Conservation (phyloP, 306 rosid genomes). For the Lagenaria siceraria region DNA sequence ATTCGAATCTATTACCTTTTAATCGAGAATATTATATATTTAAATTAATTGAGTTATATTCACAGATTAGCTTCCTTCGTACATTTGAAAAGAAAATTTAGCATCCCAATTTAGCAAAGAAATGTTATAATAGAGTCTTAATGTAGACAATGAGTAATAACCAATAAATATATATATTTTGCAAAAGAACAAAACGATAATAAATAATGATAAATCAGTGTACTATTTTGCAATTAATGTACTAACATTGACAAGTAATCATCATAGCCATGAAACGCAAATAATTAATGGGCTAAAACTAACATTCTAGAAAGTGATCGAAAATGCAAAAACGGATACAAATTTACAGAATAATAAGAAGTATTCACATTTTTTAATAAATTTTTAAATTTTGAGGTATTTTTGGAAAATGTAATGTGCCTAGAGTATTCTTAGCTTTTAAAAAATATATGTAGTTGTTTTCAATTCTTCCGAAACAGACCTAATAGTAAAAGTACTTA, state of each 20-base stretch:
- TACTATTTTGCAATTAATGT: neutral
- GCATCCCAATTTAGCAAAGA: too few relatives aligned
- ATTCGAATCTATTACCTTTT: too few relatives aligned
- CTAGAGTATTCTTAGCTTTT: neutral
- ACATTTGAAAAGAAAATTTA: too few relatives aligned
- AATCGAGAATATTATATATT: too few relatives aligned
- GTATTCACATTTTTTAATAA: neutral
- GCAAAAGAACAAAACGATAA: neutral
- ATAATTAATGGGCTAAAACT: neutral
- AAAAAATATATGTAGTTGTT: neutral
- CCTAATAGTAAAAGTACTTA: neutral
- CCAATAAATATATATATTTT: neutral
- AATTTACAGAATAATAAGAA: neutral
- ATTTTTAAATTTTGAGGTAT: neutral
- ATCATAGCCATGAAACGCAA: neutral
- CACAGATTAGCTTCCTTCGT: too few relatives aligned
- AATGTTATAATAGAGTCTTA: neutral
- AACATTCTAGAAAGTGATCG: neutral
- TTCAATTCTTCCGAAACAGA: too few relatives aligned
- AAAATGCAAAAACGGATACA: neutral
- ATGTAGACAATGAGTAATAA: neutral
- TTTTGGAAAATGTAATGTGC: neutral
- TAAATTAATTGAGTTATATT: too few relatives aligned
- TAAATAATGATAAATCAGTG: neutral
- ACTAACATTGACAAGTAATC: neutral